Base-by-base conservation (phyloP, 805 yeast genomes). In the Starmerella khaoyaiensis region DNA sequence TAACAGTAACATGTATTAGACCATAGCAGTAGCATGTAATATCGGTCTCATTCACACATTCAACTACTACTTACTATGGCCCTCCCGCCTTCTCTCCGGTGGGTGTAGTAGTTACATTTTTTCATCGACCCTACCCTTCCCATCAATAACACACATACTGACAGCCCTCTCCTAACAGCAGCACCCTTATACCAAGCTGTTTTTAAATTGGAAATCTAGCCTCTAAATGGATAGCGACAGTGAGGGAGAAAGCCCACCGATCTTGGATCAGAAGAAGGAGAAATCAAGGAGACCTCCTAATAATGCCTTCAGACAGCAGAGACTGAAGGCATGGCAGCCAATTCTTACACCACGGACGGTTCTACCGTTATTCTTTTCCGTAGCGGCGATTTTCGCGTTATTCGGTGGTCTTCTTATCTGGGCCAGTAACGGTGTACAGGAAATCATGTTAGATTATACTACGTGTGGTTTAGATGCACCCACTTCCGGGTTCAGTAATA, bases 271-370 rank as follows among this genome's bases (percentile, higher is more conserved):
- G 50, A 47, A 44, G 50, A 55, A 57, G 49, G 58, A 50, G 40
- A 62, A 62, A 54, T 51, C 62, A 25, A 45, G 62, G 32, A 48
- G 62, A 28, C 67, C 67, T 14, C 65, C 65, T 23, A 62, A 63
- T 44, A 63, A 63, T 25, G 68, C 68, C 28, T 63, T 63, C 49
- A 57, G 68, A 30, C 68, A 63, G 53, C 79, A 73, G 59, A 61
- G 79, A 40, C 62, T 73, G 49, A 72, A 74, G 54, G 76, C 79
- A 35, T 73, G 78, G 79, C 79, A 73, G 56, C 98, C 97, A 1
- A 82, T 90, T 37, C 69, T 90, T 39, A 80, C 95, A 1, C 96
- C 97, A 12, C 76, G 76, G 47, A 76, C 93, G 14, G 96, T 87
- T 31, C 68, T 90, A 31, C 97, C 97, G 3, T 64, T 87, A 35